These are phyloP conservation scores for Schwanniomyces etchellsii DNA, from an alignment of 1,139 yeast genomes.

Conservation along the genomic window DNA sequence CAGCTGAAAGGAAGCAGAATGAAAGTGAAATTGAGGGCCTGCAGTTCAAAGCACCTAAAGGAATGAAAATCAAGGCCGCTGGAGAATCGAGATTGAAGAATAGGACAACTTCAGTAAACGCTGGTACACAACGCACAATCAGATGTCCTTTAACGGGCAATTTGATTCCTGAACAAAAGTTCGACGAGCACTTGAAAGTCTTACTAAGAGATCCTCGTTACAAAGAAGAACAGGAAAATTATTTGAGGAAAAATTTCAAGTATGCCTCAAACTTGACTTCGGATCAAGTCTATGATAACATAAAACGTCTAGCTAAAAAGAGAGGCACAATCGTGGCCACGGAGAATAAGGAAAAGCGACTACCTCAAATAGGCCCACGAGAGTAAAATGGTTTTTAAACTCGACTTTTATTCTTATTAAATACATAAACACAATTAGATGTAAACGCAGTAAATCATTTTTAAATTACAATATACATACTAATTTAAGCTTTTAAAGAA, in stretches of 20 bases:
- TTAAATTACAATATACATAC: slow-evolving; percentile 8
- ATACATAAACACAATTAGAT: slow-evolving; percentile 15
- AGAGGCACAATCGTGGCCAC: slow-evolving; percentile 10
- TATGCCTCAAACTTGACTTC: slow-evolving; percentile 58
- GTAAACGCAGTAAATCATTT: slow-evolving; percentile 4
- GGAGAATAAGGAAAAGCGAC: slow-evolving; percentile 3
- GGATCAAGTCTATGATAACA: slow-evolving; percentile 69
- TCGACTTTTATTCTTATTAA: slow-evolving; percentile 11
- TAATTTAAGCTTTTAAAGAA: slow-evolving; percentile 75
- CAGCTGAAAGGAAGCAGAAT: slow-evolving; percentile 1
- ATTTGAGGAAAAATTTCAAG: slow-evolving; percentile 56
- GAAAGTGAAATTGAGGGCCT: not conserved
- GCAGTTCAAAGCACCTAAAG: slow-evolving; percentile 26
- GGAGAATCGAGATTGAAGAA: slow-evolving; percentile 57
- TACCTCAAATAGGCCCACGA: slow-evolving; percentile 4
- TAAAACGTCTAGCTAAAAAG: slow-evolving; percentile 53
- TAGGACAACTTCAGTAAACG: slow-evolving; percentile 2
- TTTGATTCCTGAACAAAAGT: slow-evolving; percentile 63
- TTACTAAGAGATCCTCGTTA: slow-evolving; percentile 75
- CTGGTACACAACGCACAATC: slow-evolving; percentile 29
- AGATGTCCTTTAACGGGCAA: slow-evolving; percentile 73
- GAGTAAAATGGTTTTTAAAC: not conserved
- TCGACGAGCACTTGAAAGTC: slow-evolving; percentile 69
- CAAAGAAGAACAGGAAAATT: slow-evolving; percentile 62
- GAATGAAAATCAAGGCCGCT: slow-evolving; percentile 63